Percentiles rank a stretch among this genome's conserved stretches.
These are phyloP conservation scores for Aquilaria agallochum DNA, from an alignment of 441 rosid species.

Conservation along the genomic window DNA sequence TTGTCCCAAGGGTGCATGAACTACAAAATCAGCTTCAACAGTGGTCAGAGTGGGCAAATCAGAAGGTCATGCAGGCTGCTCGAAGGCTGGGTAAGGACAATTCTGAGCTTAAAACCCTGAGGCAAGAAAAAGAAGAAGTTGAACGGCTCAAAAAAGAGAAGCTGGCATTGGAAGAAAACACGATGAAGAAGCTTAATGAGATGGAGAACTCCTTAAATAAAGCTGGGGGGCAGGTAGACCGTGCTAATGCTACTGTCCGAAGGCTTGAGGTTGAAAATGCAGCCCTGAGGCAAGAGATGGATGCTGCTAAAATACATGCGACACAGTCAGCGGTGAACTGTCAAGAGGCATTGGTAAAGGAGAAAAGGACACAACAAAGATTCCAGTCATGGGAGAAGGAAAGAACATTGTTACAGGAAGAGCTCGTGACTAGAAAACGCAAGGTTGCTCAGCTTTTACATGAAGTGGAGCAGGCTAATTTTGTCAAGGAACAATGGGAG, in stretches of 20 bases:
- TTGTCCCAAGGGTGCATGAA: constrained; percentile 58
- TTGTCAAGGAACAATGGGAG: constrained; percentile 57
- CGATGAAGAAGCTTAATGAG: constrained; percentile 83
- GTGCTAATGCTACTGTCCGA: constrained; percentile 60
- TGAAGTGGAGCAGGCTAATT: constrained; percentile 67
- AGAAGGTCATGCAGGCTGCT: constrained; percentile 97
- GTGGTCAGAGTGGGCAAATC: constrained; percentile 97
- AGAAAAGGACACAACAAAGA: constrained; percentile 54
- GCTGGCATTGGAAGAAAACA: constrained; percentile 67
- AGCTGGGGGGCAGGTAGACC: constrained; percentile 76
- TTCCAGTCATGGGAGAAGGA: constrained; percentile 85
- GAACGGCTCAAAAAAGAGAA: constrained; percentile 81
- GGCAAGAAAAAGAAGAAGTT: constrained; percentile 91
- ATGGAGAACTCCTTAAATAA: constrained; percentile 81
- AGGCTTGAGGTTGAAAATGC: constrained; percentile 83
- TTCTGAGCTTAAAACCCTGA: constrained; percentile 75
- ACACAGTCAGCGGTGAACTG: constrained; percentile 70
- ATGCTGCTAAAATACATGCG: constrained; percentile 66
- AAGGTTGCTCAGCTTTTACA: constrained; percentile 43
- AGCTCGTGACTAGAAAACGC: constrained; percentile 55
- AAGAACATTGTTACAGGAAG: constrained; percentile 66
- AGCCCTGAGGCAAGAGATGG: constrained; percentile 67
- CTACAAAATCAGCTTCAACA: constrained; percentile 73
- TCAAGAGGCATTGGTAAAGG: constrained; percentile 73
- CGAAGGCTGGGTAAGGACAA: constrained; percentile 78